Conservation (phyloP, 208 protist genomes). For the Leishmania gerbilli region DNA sequence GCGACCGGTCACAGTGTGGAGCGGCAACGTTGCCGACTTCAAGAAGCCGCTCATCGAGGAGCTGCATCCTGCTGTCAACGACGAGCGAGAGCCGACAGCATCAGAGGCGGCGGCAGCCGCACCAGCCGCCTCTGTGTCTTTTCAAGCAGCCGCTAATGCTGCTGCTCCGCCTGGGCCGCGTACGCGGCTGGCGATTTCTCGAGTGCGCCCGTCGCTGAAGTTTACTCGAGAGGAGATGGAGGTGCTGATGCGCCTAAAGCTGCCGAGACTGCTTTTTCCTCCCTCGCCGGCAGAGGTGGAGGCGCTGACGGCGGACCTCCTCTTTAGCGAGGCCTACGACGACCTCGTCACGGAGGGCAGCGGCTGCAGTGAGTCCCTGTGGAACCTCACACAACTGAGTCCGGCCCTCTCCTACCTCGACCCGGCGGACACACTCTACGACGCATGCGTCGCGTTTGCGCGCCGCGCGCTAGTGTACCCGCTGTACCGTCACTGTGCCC, state of each 20-base stretch:
- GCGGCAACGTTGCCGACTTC: constrained; percentile 82
- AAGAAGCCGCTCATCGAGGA: constrained; percentile 64
- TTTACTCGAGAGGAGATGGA: constrained; percentile 67
- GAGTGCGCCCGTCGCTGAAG: constrained; percentile 32
- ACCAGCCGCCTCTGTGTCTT: background rate
- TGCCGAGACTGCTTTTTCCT: constrained; percentile 65
- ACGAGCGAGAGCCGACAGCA: background rate
- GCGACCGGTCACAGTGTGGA: constrained; percentile 62
- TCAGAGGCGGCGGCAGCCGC: background rate
- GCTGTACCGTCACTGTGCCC: constrained; percentile 78
- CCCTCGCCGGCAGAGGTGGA: constrained; percentile 40
- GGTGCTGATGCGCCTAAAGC: constrained; percentile 42
- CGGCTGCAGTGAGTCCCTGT: constrained; percentile 88
- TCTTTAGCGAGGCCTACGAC: constrained; percentile 89
- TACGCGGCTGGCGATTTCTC: constrained; percentile 56
- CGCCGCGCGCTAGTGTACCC: constrained; percentile 84
- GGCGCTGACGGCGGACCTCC: constrained; percentile 82
- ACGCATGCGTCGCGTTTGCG: constrained; percentile 79
- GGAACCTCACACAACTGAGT: constrained; percentile 87
- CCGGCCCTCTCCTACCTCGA: constrained; percentile 86
- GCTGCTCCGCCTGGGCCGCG: constrained; percentile 1
- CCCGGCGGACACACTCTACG: constrained; percentile 68
- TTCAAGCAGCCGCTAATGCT: background rate
- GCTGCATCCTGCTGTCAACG: constrained; percentile 3
- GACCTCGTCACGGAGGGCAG: constrained; percentile 84